A percentile compares a stretch with the other conserved stretches of the same genome.
Conservation (phyloP, 495 filamentous ascomycete genomes). For the Mytilinidion resinicola region DNA sequence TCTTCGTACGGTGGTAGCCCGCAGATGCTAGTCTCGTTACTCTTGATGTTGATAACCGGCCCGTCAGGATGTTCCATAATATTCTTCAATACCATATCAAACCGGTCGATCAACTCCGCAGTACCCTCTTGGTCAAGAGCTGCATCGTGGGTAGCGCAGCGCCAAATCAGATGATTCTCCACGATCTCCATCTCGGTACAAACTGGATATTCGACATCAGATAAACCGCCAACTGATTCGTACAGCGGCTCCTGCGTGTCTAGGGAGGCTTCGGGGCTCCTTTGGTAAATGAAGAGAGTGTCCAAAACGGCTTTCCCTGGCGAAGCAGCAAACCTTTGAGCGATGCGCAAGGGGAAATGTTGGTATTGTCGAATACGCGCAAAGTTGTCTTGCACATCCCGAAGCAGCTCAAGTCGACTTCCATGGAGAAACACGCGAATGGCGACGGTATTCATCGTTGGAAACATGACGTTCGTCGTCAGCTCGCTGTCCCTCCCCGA, state of each 20-base stretch:
- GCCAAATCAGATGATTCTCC: slow-evolving; percentile 52
- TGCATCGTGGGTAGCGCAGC: slow-evolving; percentile 58
- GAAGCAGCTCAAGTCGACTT: slow-evolving; percentile 50
- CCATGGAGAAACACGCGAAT: slow-evolving; percentile 61
- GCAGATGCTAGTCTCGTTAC: slow-evolving; percentile 46
- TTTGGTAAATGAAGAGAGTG: slow-evolving; percentile 67
- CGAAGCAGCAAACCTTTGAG: slow-evolving; percentile 42
- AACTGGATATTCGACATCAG: slow-evolving; percentile 70
- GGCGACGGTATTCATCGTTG: slow-evolving; percentile 71
- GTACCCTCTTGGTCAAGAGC: slow-evolving; percentile 43
- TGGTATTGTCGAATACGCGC: slow-evolving; percentile 52
- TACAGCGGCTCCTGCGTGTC: slow-evolving; percentile 36
- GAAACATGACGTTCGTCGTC: slow-evolving; percentile 58
- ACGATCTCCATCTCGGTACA: slow-evolving; percentile 69
- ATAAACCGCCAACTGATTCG: slow-evolving; percentile 50
- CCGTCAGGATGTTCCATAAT: slow-evolving; percentile 43
- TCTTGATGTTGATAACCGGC: slow-evolving; percentile 48
- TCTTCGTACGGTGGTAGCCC: slow-evolving; percentile 40
- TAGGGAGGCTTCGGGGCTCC: slow-evolving; percentile 4
- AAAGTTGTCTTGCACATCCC: slow-evolving; percentile 52
- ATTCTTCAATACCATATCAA: slow-evolving; percentile 50
- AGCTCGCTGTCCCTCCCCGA: slow-evolving; percentile 59
- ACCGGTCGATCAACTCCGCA: slow-evolving; percentile 42
- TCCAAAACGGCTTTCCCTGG: slow-evolving; percentile 40
- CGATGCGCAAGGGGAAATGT: slow-evolving; percentile 60